Percentiles rank a stretch among this genome's conserved stretches.
phyloP scores from a whole-genome alignment of 805 yeast species.

The Dipodascopsis uninucleata region DNA sequence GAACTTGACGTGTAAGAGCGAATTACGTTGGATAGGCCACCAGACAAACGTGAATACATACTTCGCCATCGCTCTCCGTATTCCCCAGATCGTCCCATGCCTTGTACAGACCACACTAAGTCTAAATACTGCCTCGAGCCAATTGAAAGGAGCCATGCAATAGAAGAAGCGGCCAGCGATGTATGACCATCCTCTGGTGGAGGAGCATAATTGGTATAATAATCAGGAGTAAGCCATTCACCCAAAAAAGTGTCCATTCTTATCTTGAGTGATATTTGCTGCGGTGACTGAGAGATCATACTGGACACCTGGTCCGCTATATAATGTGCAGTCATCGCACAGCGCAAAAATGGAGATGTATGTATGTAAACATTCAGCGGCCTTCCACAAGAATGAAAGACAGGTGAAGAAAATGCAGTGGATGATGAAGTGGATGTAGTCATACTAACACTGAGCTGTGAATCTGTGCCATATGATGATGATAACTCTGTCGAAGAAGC shows the following conservation, averaged over 20 bases:
- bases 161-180: slow-evolving; percentile 31
- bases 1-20: slow-evolving; percentile 31
- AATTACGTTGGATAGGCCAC: slow-evolving; percentile 32
- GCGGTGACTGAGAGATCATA: background rate
- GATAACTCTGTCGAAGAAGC: slow-evolving; percentile 3
- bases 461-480: background rate
- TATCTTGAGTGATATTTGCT: slow-evolving; percentile 10
- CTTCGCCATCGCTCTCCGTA: slow-evolving; percentile 40
- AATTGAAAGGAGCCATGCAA: slow-evolving; percentile 27
- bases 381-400: background rate
- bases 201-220: slow-evolving; percentile 35
- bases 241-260: slow-evolving; percentile 38
- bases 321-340: slow-evolving; percentile 37
- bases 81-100: slow-evolving; percentile 34
- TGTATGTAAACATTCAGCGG: slow-evolving; percentile 29
- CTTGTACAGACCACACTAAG: slow-evolving; percentile 29
- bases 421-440: slow-evolving; percentile 1
- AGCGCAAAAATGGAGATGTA: slow-evolving; percentile 40
- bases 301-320: slow-evolving; percentile 28
- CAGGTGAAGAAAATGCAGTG: background rate
- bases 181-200: slow-evolving; percentile 39
- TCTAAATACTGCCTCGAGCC: slow-evolving; percentile 25
- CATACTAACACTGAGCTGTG: background rate
- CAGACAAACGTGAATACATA: slow-evolving; percentile 36
- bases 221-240: slow-evolving; percentile 41